These are phyloP conservation scores for Radiomyces spectabilis DNA, from an alignment of 192 early-diverging fungal genomes.

Conservation along the genomic window DNA sequence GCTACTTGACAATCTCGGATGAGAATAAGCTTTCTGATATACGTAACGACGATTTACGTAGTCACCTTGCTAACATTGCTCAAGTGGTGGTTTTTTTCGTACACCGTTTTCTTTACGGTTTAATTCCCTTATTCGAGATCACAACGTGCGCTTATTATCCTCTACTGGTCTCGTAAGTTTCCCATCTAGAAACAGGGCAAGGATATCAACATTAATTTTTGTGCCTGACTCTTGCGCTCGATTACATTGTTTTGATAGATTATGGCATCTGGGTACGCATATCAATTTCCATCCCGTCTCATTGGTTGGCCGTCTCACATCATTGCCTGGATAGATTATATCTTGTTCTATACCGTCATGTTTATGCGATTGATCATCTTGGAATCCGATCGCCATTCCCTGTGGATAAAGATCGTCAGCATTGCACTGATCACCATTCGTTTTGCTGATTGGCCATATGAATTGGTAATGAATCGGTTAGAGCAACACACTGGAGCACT, in stretches of 20 bases:
- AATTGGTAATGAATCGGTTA: constrained; percentile 7
- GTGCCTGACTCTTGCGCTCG: no score
- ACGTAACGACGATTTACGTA: no score
- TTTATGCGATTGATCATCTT: constrained; percentile 22
- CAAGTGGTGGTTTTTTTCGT: constrained; percentile 15
- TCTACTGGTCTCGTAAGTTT: constrained; percentile 29
- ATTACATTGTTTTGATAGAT: constrained; percentile 6
- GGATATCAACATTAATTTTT: no score
- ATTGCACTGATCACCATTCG: constrained; percentile 12
- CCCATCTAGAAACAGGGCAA: no score
- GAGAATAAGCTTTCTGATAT: no score
- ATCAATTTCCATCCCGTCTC: no score
- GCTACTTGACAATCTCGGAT: no score
- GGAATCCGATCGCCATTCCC: constrained; percentile 8
- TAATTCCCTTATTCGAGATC: constrained; percentile 27
- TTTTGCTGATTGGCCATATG: constrained; percentile 33
- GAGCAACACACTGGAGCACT: constrained; percentile 3
- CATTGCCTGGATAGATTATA: not conserved
- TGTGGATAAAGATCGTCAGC: constrained; percentile 19
- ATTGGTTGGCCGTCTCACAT: no score
- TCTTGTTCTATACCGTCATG: constrained; percentile 17
- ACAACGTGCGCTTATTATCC: constrained; percentile 22
- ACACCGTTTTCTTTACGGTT: constrained; percentile 19
- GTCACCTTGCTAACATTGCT: constrained; percentile 21
- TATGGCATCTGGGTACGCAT: constrained; percentile 19